Percentiles rank a stretch among this genome's conserved stretches.
Evolutionary conservation across 768 basidiomycete species (phyloP).

Genomic region (Phylloporus arenicola): DNA sequence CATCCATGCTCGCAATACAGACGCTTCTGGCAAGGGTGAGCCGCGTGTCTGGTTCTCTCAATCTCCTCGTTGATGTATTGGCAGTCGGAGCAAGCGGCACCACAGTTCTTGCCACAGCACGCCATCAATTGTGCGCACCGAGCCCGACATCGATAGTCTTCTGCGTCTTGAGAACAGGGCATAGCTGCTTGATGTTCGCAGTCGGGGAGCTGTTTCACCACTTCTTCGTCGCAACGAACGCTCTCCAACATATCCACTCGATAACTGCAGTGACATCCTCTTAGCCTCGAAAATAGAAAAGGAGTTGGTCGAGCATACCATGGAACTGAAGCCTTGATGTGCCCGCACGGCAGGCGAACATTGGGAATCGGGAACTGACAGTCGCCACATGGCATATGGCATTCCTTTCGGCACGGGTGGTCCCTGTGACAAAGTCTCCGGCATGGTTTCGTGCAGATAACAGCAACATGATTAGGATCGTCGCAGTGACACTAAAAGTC

Average conservation of each 20-base stretch:
- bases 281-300: not conserved
- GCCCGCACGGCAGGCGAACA: constrained; percentile 56
- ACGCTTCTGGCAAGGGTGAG: constrained; percentile 46
- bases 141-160: constrained; percentile 33
- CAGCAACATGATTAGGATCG: constrained; percentile 46
- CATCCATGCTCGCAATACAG: constrained; percentile 59
- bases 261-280: constrained; percentile 34
- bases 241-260: constrained; percentile 39
- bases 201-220: constrained; percentile 40
- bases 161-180: constrained; percentile 44
- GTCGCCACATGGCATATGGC: constrained; percentile 47
- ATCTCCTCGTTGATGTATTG: constrained; percentile 23
- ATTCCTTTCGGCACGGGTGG: constrained; percentile 55
- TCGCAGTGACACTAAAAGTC: constrained; percentile 53
- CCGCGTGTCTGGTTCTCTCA: constrained; percentile 32
- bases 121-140: constrained; percentile 41
- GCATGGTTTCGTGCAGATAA: constrained; percentile 46
- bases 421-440: constrained; percentile 45
- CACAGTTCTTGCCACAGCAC: constrained; percentile 53
- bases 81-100: constrained; percentile 45
- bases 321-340: constrained; percentile 36
- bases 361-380: constrained; percentile 45
- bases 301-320: constrained; percentile 38
- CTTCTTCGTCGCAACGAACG: constrained; percentile 38
- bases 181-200: constrained; percentile 53